These are phyloP conservation scores for Aspergillus spinulosporus DNA, from an alignment of 2,329 filamentous ascomycete species.

Conservation along the genomic window DNA sequence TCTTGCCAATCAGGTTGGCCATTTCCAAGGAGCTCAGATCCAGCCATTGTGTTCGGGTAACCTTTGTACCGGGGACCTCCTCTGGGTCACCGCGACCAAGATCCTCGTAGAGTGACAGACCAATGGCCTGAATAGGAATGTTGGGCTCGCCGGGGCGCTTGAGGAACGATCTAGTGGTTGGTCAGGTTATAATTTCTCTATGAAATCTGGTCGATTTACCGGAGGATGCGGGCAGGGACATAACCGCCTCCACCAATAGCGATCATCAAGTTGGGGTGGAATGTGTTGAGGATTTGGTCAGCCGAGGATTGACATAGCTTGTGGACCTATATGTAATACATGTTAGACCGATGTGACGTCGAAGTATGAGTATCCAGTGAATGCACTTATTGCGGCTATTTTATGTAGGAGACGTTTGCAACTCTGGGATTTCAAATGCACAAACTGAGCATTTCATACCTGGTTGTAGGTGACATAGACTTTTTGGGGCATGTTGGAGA, in stretches of 20 bases:
- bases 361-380: too few species aligned
- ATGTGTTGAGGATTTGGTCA: constrained; percentile 74
- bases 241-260: constrained; percentile 97
- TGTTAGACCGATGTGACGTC: constrained; percentile 14
- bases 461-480: constrained; percentile 90
- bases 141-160: constrained; percentile 84
- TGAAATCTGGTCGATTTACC: constrained; percentile 47
- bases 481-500: constrained; percentile 72
- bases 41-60: constrained; percentile 97
- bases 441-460: constrained; percentile 54
- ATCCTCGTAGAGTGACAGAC: constrained; percentile 92
- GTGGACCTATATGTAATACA: constrained; percentile 68
- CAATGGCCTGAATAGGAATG: constrained; percentile 98
- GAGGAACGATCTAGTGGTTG: constrained; percentile 71
- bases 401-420: not conserved
- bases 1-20: constrained; percentile 86
- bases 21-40: constrained; percentile 85
- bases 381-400: not conserved
- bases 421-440: constrained; percentile 2
- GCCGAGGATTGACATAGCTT: constrained; percentile 92
- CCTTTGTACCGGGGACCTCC: constrained; percentile 85
- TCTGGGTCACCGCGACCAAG: constrained; percentile 64
- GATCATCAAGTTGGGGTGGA: constrained; percentile 95
- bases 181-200: constrained; percentile 5
- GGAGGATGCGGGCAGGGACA: constrained; percentile 92